Evolutionary conservation across 495 filamentous ascomycete genomes (phyloP), one percentile per base, ranked within the genome.

Genomic region (Penicillium goetzii): DNA sequence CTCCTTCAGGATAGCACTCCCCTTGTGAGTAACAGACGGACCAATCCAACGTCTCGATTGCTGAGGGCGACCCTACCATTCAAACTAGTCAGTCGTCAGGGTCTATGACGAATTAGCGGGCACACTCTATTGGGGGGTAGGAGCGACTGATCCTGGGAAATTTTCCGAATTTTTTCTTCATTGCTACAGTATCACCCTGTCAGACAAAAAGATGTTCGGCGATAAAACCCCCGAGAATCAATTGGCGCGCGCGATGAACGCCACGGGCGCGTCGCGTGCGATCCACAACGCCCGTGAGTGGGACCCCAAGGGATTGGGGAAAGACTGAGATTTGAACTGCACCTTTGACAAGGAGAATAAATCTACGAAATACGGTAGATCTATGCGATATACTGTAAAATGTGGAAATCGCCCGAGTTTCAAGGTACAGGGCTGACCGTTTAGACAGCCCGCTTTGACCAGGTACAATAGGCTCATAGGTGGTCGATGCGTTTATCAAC

Each of bases 141-240:
- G 49, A 50, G n/a, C 43, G 5, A 25, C 9, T 12, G 41, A 45
- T 45, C 43, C 12, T 23, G 10, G 21, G 19, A 14, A 14, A 25
- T n/a, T 47, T 47, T 23, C 10, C 9, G 21, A 47, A 25, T 47
- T 25, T 9, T 38, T n/a, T 9, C n/a, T 8, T 40, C 23, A 45
- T 26, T 54, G 61, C 58, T 30, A 64, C 59, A 65, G 50, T 57
- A 54, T 61, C 58, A 61, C 57, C 25, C 19, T 62, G 63, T 59
- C 62, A 59, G 54, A 62, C 56, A 28, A 49, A 41, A n/a, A n/a
- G 54, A 26, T 40, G 15, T 17, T 47, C 40, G 30, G 40, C 40
- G n/a, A 55, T 41, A 28, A 38, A 19, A 14, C 28, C 25, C 28
- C 30, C 52, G 52, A 55, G 52, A 34, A 38, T 32, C 28, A 32